Percentiles rank a stretch among this genome's conserved stretches.
Conservation (phyloP, 495 filamentous ascomycete species). For the Paragyromitra xinjiangensis region DNA sequence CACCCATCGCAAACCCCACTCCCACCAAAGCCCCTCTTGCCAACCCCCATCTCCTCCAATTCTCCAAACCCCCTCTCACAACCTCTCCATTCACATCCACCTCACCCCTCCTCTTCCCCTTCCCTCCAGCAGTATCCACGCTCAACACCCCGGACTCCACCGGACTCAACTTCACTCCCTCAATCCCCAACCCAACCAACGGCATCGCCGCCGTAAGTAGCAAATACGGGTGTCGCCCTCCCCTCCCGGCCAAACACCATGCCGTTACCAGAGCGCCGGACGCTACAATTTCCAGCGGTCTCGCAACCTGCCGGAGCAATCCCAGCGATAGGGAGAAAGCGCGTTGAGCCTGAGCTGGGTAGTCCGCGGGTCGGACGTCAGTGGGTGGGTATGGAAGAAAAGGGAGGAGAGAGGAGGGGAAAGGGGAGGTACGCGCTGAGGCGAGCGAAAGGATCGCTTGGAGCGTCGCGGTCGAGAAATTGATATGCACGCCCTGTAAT, state of each 20-base stretch:
- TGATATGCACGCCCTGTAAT: constrained; percentile 52
- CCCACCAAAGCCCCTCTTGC: constrained; percentile 52
- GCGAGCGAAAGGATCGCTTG: constrained; percentile 51
- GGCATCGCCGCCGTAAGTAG: constrained; percentile 67
- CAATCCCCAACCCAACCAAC: constrained; percentile 60
- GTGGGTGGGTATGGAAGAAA: constrained; percentile 41
- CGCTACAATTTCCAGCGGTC: constrained; percentile 64
- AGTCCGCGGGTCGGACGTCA: constrained; percentile 37
- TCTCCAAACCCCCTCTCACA: constrained; percentile 53
- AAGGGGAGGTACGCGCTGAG: constrained; percentile 50
- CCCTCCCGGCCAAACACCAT: constrained; percentile 67
- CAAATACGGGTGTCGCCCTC: constrained; percentile 73
- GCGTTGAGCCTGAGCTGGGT: constrained; percentile 65
- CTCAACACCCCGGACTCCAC: constrained; percentile 53
- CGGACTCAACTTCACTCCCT: constrained; percentile 57
- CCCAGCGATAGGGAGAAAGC: constrained; percentile 66
- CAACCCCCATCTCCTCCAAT: constrained; percentile 53
- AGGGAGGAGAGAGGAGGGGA: constrained; percentile 35
- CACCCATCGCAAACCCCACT: constrained; percentile 51
- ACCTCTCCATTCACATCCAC: constrained; percentile 57
- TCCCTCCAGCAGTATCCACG: constrained; percentile 42
- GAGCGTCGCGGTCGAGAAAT: constrained; percentile 56
- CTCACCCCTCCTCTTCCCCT: constrained; percentile 33
- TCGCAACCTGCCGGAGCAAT: constrained; percentile 64
- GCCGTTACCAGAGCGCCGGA: constrained; percentile 66